phyloP scores from a whole-genome alignment of 768 basidiomycete genomes.

The Fistulinella prunicolor region DNA sequence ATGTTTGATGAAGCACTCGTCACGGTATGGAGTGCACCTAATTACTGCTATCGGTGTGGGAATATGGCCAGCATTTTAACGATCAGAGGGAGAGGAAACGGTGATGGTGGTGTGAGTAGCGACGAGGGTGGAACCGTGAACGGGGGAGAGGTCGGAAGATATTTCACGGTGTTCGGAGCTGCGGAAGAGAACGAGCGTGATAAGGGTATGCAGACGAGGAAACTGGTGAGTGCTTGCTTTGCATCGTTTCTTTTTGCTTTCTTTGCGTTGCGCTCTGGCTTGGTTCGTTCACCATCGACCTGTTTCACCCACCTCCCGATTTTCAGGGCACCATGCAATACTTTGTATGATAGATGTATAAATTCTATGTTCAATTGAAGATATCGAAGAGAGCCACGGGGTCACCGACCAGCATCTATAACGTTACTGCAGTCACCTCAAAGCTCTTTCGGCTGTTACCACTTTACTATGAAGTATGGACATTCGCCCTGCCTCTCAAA shows the following conservation, averaged over 20 bases:
- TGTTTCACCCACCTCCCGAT: neutral
- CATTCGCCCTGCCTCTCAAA: too few species aligned
- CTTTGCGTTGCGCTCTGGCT: neutral
- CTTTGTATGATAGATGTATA: conserved; percentile 32
- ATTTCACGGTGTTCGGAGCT: conserved; percentile 83
- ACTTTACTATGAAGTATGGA: too few species aligned
- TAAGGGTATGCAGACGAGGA: conserved; percentile 69
- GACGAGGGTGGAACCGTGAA: conserved; percentile 1
- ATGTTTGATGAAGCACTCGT: conserved; percentile 95
- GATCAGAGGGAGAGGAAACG: conserved; percentile 58
- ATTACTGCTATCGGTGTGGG: conserved; percentile 83
- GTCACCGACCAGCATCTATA: too few species aligned
- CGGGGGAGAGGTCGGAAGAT: conserved; percentile 35
- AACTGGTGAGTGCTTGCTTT: conserved; percentile 52
- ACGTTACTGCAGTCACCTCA: too few species aligned
- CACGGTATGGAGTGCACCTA: conserved; percentile 91
- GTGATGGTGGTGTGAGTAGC: conserved; percentile 12
- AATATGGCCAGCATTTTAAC: conserved; percentile 92
- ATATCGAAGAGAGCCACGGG: neutral
- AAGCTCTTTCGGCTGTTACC: too few species aligned
- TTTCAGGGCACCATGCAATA: conserved; percentile 38
- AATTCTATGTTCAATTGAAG: conserved; percentile 3
- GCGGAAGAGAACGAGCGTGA: conserved; percentile 89
- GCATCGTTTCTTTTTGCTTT: neutral
- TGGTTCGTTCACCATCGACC: conserved; percentile 1